Evolutionary conservation across 2,329 filamentous ascomycete genomes (phyloP), one percentile per base, ranked within the genome.

Genomic region (Curvularia verruculosa): DNA sequence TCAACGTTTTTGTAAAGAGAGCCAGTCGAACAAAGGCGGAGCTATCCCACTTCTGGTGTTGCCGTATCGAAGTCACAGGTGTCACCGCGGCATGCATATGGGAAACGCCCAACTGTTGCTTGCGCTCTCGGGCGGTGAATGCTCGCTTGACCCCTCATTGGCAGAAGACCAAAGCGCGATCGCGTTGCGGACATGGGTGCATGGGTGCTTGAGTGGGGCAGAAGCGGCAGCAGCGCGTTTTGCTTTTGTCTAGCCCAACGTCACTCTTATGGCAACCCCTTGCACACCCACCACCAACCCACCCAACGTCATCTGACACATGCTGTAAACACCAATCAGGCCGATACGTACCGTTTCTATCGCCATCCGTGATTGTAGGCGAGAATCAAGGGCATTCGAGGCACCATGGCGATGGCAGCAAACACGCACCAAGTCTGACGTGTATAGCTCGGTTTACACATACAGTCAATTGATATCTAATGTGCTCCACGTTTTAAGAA

Each of bases 161-260:
- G n/a, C 21, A 52, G 23, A 52, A 41, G 29, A 29, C 54, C 49
- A 59, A 43, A 52, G 55, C 66, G 63, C 64, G 64, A 59, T 39
- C 52, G 58, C 59, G 57, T 56, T 61, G 57, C 57, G 60, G 46
- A 55, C 46, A 50, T 44, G 62, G 46, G 60, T 57, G 50, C 21
- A 24, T 34, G 31, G 34, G 15, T 36, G 34, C 34, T n/a, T 18
- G 23, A 12, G 40, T 43, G 40, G 54, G 54, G 54, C 43, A 56
- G 52, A 58, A 59, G 55, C 51, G 54, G 29, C 23, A 57, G 56
- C 28, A 24, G 19, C 15, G 48, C 52, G 63, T 49, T 58, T 52
- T 60, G 66, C 63, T 48, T 52, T 50, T 37, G 15, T 62, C 61
- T 53, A 56, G 50, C 52, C 54, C 49, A 58, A 65, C 58, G 51